Conservation (phyloP, 2,329 filamentous ascomycete species). For the Aspergillus sp. region DNA sequence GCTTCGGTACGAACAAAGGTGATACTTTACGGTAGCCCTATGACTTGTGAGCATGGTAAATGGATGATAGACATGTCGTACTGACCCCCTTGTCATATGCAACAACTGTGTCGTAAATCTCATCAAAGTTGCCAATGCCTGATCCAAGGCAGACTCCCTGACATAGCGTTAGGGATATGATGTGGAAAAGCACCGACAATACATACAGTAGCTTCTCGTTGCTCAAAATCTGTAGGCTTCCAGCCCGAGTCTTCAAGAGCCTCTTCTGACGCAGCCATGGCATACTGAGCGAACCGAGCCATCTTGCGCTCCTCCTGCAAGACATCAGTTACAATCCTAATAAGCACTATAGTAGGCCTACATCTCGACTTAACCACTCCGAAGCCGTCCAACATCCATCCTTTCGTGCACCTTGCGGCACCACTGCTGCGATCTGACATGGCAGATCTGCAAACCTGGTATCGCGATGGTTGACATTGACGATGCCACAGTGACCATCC, state of each 20-base stretch:
- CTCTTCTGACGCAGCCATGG: slow-evolving; percentile 81
- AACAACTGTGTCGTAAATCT: slow-evolving; percentile 81
- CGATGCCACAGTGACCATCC: slow-evolving; percentile 76
- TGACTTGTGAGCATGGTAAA: slow-evolving; percentile 14
- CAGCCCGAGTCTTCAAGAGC: slow-evolving; percentile 81
- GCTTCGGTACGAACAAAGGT: slow-evolving; percentile 86
- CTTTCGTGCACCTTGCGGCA: slow-evolving; percentile 61
- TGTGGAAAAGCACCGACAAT: neutral
- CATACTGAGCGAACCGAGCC: slow-evolving; percentile 91
- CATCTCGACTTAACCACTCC: slow-evolving; percentile 48
- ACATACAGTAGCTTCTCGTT: slow-evolving; percentile 69
- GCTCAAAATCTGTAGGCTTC: slow-evolving; percentile 61
- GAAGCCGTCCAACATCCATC: slow-evolving; percentile 46
- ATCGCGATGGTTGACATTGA: slow-evolving; percentile 67
- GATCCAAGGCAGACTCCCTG: slow-evolving; percentile 89
- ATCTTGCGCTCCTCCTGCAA: slow-evolving; percentile 70
- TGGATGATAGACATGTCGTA: slow-evolving; percentile 11
- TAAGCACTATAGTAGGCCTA: slow-evolving; percentile 23
- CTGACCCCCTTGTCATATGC: slow-evolving; percentile 72
- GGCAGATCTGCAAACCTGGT: slow-evolving; percentile 70
- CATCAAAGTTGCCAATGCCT: slow-evolving; percentile 91
- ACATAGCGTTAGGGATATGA: neutral
- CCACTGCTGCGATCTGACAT: slow-evolving; percentile 80
- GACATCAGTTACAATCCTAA: neutral
- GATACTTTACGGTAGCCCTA: slow-evolving; percentile 92